Evolutionary conservation across 305 asterid genomes (phyloP), one percentile per base, ranked within the genome.

Genomic region (Ilex paraguariensis): DNA sequence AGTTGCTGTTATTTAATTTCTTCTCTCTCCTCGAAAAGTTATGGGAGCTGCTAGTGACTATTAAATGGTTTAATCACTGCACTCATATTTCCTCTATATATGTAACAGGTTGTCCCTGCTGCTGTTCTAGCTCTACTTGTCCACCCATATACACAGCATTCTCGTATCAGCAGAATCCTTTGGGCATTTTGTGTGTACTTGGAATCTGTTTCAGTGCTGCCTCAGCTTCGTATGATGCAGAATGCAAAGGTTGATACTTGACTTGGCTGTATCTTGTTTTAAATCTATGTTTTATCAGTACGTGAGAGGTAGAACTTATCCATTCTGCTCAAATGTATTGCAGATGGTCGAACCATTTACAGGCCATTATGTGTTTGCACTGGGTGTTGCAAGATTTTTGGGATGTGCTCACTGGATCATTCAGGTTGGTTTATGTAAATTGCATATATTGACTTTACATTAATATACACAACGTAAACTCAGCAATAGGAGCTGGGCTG

Each of bases 331-430:
- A 52, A 57, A 16, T 56, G 50, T 45, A 36, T 69, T 52, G 64
- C 84, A 87, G 95, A 79, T 85, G 86, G 79, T 90, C 31, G 97
- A 90, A 77, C 92, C 95, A 50, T 90, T 85, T 54, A 85, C 97
- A 12, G 95, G 92, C 51, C 91, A 90, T 70, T 90, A 87, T 40
- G 95, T 90, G 63, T 90, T 90, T 54, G 97, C 97, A 2, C 75
- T 90, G 56, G 95, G 97, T 0, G 54, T 90, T 13, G 88, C 95
- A 21, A 79, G 95, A 70, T 90, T 87, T 56, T 54, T 90, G 44
- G 91, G 85, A 48, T 90, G 86, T 63, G 95, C 90, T 73, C 95
- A 90, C 70, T 90, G 95, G 97, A 79, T 87, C 77, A 79, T 90
- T 70, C 82, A 81, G 95, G 97, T 84, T 61, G 64, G 76, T 61